phyloP scores from a whole-genome alignment of 179 eudicot species.

The Silene coronaria region DNA sequence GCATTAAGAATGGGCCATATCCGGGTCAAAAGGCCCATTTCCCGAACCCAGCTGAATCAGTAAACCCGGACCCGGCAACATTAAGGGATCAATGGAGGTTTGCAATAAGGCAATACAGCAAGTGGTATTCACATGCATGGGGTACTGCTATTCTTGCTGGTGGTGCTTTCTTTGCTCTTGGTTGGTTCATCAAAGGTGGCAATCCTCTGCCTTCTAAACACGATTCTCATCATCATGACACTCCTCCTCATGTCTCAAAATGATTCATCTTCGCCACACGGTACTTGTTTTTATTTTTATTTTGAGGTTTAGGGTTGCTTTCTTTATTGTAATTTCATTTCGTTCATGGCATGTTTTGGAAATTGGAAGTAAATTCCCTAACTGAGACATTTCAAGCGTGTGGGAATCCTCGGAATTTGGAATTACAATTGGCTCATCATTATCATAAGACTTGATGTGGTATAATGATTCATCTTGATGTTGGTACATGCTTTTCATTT shows the following conservation, averaged over 20 bases:
- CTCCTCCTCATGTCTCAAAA: too few relatives aligned
- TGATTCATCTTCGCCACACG: not conserved
- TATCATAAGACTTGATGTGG: too few relatives aligned
- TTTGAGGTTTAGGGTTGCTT: too few relatives aligned
- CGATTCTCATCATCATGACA: not conserved
- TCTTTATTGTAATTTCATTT: too few relatives aligned
- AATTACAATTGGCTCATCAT: too few relatives aligned
- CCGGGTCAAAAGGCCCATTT: constrained; percentile 35
- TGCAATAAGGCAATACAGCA: constrained; percentile 78
- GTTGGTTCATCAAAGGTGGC: constrained; percentile 91
- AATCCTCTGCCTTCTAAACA: constrained; percentile 69
- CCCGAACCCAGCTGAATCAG: constrained; percentile 66
- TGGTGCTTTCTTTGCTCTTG: constrained; percentile 83
- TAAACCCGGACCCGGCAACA: constrained; percentile 69
- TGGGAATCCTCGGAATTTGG: too few relatives aligned
- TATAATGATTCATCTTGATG: too few relatives aligned
- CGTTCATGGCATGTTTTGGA: too few relatives aligned
- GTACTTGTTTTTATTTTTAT: not conserved
- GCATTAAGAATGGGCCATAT: constrained; percentile 8
- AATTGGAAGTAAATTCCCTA: too few relatives aligned
- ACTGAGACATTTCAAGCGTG: too few relatives aligned
- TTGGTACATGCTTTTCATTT: too few relatives aligned
- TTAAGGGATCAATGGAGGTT: constrained; percentile 82
- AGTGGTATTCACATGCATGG: constrained; percentile 98
- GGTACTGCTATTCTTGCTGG: constrained; percentile 98